A percentile compares a stretch with the other conserved stretches of the same genome.
Conservation (phyloP, 306 rosid genomes). For the Quercus rubra region DNA sequence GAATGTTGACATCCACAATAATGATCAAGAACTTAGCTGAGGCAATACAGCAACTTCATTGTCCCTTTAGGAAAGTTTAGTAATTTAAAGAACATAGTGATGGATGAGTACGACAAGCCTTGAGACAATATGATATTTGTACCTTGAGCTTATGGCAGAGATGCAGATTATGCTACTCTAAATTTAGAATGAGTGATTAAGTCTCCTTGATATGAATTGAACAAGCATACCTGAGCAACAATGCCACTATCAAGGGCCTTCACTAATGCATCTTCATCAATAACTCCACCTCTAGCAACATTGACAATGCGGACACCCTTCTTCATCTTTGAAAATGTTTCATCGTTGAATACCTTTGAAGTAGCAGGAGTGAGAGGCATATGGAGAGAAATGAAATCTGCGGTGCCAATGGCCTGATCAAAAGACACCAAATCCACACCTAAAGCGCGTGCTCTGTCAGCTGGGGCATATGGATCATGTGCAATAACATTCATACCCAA, state of each 20-base stretch:
- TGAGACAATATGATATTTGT: background rate
- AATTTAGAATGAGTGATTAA: background rate
- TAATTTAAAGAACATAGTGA: background rate
- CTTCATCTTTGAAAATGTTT: conserved; percentile 68
- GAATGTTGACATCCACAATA: background rate
- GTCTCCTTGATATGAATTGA: background rate
- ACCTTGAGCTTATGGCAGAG: background rate
- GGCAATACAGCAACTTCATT: background rate
- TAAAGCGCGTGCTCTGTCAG: conserved; percentile 84
- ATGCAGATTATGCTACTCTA: background rate
- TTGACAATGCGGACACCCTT: conserved; percentile 77
- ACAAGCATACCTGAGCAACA: conserved; percentile 75
- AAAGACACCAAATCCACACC: conserved; percentile 87
- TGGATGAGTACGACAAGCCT: background rate
- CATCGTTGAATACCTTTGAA: conserved; percentile 65
- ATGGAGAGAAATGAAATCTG: conserved; percentile 86
- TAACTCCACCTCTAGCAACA: conserved; percentile 93
- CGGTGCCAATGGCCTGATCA: conserved; percentile 65
- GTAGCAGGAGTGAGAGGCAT: conserved; percentile 90
- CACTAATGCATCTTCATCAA: conserved; percentile 82
- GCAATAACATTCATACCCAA: conserved; percentile 86
- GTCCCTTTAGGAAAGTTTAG: background rate
- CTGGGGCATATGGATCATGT: conserved; percentile 92
- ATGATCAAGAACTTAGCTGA: background rate
- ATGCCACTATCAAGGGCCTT: conserved; percentile 73